Percentiles rank a stretch among this genome's conserved stretches.
These are phyloP conservation scores for Phlebiopsis flavidoalba DNA, from an alignment of 768 basidiomycete genomes.

Conservation along the genomic window DNA sequence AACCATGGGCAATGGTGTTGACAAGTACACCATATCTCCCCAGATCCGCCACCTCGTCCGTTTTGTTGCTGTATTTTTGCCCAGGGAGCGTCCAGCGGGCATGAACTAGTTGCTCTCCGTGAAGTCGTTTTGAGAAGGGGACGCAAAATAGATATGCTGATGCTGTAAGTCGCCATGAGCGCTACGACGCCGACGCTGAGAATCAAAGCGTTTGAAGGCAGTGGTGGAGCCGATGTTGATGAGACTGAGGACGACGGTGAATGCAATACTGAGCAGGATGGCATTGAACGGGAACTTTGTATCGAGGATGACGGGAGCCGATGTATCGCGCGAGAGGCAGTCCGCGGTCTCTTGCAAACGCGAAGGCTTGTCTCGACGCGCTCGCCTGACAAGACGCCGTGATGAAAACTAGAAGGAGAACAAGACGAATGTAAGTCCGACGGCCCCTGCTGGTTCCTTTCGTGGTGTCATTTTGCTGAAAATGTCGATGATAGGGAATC, in stretches of 20 bases:
- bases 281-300: background rate
- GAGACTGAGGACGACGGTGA: background rate
- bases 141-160: conserved; percentile 3
- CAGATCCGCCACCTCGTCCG: background rate
- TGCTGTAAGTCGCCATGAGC: conserved; percentile 5
- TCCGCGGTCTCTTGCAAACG: background rate
- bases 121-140: background rate
- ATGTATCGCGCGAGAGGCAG: background rate
- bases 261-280: background rate
- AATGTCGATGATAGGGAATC: background rate
- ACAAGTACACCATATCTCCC: background rate
- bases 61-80: background rate
- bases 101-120: background rate
- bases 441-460: background rate
- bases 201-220: background rate
- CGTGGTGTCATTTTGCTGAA: background rate
- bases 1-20: background rate
- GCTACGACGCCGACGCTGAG: conserved; percentile 2
- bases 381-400: background rate
- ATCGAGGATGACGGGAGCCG: background rate
- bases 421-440: conserved; percentile 1
- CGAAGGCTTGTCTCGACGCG: background rate
- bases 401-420: background rate
- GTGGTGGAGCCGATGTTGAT: conserved; percentile 3
- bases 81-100: background rate